phyloP scores from a whole-genome alignment of 2,329 filamentous ascomycete species.

The Myriosclerotinia curreyana region DNA sequence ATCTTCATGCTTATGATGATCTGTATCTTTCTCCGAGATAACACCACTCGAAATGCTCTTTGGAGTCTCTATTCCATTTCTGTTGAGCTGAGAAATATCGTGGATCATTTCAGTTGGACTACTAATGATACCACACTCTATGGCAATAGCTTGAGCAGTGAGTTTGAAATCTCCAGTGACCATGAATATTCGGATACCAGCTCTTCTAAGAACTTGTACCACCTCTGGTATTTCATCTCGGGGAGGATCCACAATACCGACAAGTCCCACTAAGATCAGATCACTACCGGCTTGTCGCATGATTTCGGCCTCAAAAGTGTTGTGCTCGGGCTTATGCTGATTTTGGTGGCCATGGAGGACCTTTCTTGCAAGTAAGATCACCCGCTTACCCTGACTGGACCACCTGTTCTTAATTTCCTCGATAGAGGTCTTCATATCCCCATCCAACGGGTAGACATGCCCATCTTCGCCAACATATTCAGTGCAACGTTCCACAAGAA shows the following conservation, averaged over 20 bases:
- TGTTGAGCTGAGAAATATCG: constrained; percentile 22
- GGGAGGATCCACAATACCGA: constrained; percentile 57
- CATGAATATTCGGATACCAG: constrained; percentile 73
- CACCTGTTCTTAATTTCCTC: constrained; percentile 62
- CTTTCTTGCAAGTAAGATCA: constrained; percentile 63
- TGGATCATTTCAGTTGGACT: constrained; percentile 26
- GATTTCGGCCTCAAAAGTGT: constrained; percentile 54
- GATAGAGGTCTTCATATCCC: constrained; percentile 45
- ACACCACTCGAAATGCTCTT: constrained; percentile 15
- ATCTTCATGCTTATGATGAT: neutral
- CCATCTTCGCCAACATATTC: constrained; percentile 57
- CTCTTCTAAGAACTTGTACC: constrained; percentile 58
- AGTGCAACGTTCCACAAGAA: constrained; percentile 63
- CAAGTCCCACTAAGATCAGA: constrained; percentile 52
- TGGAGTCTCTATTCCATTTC: constrained; percentile 5
- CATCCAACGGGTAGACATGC: constrained; percentile 48
- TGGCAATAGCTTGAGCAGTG: constrained; percentile 69
- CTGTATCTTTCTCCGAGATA: constrained; percentile 14
- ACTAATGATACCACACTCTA: constrained; percentile 67
- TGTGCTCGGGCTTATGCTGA: constrained; percentile 29
- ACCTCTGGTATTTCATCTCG: constrained; percentile 56
- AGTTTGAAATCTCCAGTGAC: constrained; percentile 73
- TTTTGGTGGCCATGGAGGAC: constrained; percentile 22
- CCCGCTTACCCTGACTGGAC: constrained; percentile 64
- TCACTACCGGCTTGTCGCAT: constrained; percentile 48